Base-by-base conservation (phyloP, 306 rosid species). In the Quercus ilex region DNA sequence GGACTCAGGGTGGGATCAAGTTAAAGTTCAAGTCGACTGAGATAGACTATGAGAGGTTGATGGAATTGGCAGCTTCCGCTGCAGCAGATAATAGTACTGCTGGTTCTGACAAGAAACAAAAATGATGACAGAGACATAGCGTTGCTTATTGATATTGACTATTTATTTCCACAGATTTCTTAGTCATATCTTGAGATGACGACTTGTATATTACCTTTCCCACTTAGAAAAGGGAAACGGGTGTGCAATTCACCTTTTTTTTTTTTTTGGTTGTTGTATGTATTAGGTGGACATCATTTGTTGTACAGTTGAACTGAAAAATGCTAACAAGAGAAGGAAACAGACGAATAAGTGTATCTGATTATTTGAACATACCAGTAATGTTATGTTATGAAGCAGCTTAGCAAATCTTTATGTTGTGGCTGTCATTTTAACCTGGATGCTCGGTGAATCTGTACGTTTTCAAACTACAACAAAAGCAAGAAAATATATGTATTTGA, bases 1-100 rank as follows among this genome's bases (percentile, higher is more conserved):
- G 99, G 99, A 85, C 90, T 57, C 89, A 88, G 31, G 82, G 90
- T 20, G 97, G 99, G 69, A 80, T 96, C 86, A 96, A 90, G 84
- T 79, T 96, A 72, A 96, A 93, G 86, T 88, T 81, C 30, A 83
- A 78, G 71, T 78, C 89, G 0, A 74, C 83, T 17, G 89, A 86
- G 82, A 83, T 89, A 55, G 92, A 89, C 62, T 87, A 75, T 25
- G 92, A 86, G 59, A 79, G 87, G 57, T 72, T 89, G 78, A 87
- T 86, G 89, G 90, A 89, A 74, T 41, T 89, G 77, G 90, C 90
- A 67, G 51, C 71, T 65, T 56, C 85, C 5, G 82, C 88, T 15
- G 55, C 82, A 20, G 58, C 79, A 4, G 87, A 84, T 60, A 82
- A 79, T 30, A 55, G 56, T 73, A 55, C 20, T 81, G 10, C 71